Percentiles rank a stretch among this genome's conserved stretches.
Conservation (phyloP, 1,284 basidiomycete genomes). For the Exobasidium rhododendri region DNA sequence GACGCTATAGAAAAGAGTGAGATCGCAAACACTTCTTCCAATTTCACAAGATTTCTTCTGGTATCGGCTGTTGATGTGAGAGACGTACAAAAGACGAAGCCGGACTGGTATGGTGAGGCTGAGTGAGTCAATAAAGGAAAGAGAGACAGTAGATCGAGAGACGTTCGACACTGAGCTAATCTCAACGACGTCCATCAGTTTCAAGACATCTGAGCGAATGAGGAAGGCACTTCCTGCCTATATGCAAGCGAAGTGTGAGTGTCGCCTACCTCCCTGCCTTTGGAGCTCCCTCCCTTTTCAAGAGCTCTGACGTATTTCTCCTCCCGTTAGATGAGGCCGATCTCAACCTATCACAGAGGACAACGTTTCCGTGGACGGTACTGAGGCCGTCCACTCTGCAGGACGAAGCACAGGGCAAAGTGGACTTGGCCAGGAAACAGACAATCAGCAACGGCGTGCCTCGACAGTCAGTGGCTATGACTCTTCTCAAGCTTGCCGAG, state of each 20-base stretch:
- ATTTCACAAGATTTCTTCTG: slow-evolving; percentile 63
- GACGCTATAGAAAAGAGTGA: slow-evolving; percentile 64
- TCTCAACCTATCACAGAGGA: slow-evolving; percentile 64
- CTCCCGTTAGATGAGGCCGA: slow-evolving; percentile 62
- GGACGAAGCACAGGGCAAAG: slow-evolving; percentile 56
- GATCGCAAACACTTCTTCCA: slow-evolving; percentile 21
- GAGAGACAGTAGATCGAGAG: background rate
- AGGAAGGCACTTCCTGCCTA: slow-evolving; percentile 30
- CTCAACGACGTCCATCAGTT: no score
- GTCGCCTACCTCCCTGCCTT: background rate
- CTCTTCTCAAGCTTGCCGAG: slow-evolving; percentile 61
- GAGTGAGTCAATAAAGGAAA: slow-evolving; percentile 58
- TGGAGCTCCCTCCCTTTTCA: background rate
- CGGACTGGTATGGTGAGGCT: slow-evolving; percentile 26
- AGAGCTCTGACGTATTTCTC: no score
- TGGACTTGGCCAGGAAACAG: slow-evolving; percentile 28
- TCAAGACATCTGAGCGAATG: slow-evolving; percentile 51
- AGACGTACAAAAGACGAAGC: slow-evolving; percentile 57
- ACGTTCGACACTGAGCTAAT: no score
- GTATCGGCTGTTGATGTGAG: slow-evolving; percentile 68
- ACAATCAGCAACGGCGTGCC: slow-evolving; percentile 24
- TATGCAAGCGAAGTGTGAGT: slow-evolving; percentile 26
- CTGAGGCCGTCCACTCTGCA: slow-evolving; percentile 66
- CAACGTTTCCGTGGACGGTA: slow-evolving; percentile 68
- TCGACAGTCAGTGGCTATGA: slow-evolving; percentile 67